These are phyloP conservation scores for Tulasnella sp. DNA, from an alignment of 768 basidiomycete species.

Conservation along the genomic window DNA sequence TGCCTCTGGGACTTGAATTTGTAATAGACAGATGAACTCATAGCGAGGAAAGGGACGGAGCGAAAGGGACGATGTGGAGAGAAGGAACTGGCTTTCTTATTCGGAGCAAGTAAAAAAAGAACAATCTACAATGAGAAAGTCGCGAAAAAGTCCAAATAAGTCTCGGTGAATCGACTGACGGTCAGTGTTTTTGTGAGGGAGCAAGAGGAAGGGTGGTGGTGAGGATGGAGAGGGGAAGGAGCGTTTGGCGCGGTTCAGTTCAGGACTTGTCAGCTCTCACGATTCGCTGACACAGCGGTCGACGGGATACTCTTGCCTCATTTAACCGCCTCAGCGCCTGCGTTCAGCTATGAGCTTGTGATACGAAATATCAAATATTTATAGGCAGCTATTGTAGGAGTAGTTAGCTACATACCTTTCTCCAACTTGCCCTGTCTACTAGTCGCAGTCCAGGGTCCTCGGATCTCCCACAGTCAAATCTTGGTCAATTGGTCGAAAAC, in stretches of 20 bases:
- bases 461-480: neutral
- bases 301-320: neutral
- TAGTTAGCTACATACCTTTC: neutral
- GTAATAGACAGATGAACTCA: slow-evolving; percentile 96
- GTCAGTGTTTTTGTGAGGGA: neutral
- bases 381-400: neutral
- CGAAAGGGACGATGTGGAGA: neutral
- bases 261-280: neutral
- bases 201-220: neutral
- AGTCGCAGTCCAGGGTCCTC: neutral
- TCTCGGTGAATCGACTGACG: neutral
- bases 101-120: neutral
- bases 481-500: slow-evolving; percentile 1
- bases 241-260: neutral
- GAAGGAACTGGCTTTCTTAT: neutral
- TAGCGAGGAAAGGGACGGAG: slow-evolving; percentile 20
- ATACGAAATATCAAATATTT: neutral
- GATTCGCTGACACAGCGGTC: neutral
- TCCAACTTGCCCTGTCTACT: neutral
- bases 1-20: slow-evolving; percentile 91
- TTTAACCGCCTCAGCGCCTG: neutral
- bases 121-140: neutral
- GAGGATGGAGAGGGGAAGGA: neutral
- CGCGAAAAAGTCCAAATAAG: neutral
- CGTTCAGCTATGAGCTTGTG: neutral